phyloP scores from a whole-genome alignment of 768 basidiomycete genomes.

The Rhizopogon rudus region DNA sequence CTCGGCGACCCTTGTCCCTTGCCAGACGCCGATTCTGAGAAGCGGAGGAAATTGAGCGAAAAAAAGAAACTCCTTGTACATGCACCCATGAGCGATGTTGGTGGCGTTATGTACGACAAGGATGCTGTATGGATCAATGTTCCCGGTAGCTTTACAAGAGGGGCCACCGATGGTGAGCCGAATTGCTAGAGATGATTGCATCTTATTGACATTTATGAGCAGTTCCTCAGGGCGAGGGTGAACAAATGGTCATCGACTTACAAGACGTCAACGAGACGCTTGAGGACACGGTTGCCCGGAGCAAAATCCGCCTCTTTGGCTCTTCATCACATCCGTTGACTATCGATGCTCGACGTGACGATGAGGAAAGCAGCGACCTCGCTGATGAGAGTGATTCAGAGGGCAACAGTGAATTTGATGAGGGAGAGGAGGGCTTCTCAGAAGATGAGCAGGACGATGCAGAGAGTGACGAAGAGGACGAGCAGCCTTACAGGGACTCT shows the following conservation, averaged over 20 bases:
- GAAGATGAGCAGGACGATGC: constrained; percentile 17
- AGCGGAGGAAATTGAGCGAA: constrained; percentile 87
- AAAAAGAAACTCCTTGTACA: constrained; percentile 90
- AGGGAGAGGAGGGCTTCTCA: constrained; percentile 20
- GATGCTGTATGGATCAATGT: constrained; percentile 99
- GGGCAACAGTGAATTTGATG: constrained; percentile 21
- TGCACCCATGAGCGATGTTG: constrained; percentile 98
- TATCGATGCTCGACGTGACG: constrained; percentile 29
- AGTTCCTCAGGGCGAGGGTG: constrained; percentile 90
- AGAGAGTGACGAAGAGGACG: constrained; percentile 4
- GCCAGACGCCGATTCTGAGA: constrained; percentile 88
- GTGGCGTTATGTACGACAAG: constrained; percentile 95
- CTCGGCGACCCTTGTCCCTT: constrained; percentile 95
- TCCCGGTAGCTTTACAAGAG: constrained; percentile 86
- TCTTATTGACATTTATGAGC: neutral
- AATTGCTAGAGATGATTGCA: neutral
- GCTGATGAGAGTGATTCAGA: constrained; percentile 26
- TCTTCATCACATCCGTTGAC: constrained; percentile 71
- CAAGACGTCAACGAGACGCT: constrained; percentile 84
- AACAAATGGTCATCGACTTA: constrained; percentile 95
- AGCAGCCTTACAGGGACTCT: neutral
- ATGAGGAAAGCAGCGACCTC: constrained; percentile 32
- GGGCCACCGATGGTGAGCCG: constrained; percentile 56
- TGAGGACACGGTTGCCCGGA: constrained; percentile 75
- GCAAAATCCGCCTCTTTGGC: constrained; percentile 80